Evolutionary conservation across 164 flowering plant genomes (phyloP), one percentile per base, ranked within the genome.

Genomic region (Liriodendron chinense): DNA sequence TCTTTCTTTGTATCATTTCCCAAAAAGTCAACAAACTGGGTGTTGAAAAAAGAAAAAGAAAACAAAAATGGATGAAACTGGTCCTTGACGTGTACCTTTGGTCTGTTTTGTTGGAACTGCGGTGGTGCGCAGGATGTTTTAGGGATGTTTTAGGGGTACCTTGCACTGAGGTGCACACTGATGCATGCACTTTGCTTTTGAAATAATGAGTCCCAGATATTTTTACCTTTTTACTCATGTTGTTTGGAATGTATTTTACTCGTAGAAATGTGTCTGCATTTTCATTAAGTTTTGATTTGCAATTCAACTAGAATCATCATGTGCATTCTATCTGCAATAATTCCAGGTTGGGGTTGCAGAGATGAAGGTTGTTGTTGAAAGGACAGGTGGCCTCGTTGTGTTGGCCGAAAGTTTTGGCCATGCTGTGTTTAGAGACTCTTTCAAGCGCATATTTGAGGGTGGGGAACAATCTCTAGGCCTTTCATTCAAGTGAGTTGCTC

Each of bases 341-440:
- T 69, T 72, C 70, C 78, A 95, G 99, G 99, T 93, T 79, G 98
- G 98, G 75, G 91, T 95, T 74, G 98, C 98, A 65, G 98, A 95
- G 82, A 95, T 95, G 97, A 95, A 95, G 85, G 93, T 93, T 74
- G 86, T 82, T 23, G 90, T 95, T 72, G 99, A 95, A 84, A 89
- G 85, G 81, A 90, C 98, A 49, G 98, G 99, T 82, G 99, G 99
- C 22, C 96, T 95, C 74, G 95, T 91, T 81, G 98, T 93, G 71
- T 85, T 90, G 70, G 83, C 99, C 20, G 99, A 95, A 85, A 95
- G 99, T 86, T 95, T 95, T 86, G 99, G 98, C 22, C 99, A 93
- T 85, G 81, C 96, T 71, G 99, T 95, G 24, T 95, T 93, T 72
- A 95, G 85, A 80, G 97, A 93, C 73, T 93, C 99, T 50, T 95